Conservation (phyloP, 495 filamentous ascomycete genomes). For the Recurvomyces mirabilis region DNA sequence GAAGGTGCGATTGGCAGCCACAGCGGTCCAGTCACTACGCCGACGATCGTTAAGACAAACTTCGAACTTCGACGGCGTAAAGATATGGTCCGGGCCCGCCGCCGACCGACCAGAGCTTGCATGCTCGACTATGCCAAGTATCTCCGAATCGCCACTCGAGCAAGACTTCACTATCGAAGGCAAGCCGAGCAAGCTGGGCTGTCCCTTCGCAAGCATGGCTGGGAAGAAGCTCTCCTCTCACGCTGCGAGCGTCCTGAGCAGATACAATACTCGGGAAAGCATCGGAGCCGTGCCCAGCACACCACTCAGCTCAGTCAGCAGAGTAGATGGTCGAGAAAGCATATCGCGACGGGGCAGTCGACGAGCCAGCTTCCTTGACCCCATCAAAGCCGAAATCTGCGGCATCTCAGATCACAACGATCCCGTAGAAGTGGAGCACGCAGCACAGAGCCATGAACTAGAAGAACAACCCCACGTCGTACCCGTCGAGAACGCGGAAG, state of each 20-base stretch:
- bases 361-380: constrained; percentile 17
- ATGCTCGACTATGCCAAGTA: constrained; percentile 30
- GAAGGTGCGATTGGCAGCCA: background rate
- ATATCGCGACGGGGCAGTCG: constrained; percentile 5
- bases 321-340: constrained; percentile 15
- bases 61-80: constrained; percentile 19
- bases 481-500: constrained; percentile 14
- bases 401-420: constrained; percentile 13
- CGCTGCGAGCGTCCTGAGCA: constrained; percentile 18
- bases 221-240: constrained; percentile 18
- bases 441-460: background rate
- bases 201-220: constrained; percentile 43
- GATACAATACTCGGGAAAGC: constrained; percentile 12
- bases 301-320: constrained; percentile 14
- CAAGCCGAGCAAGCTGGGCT: constrained; percentile 48
- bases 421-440: constrained; percentile 5
- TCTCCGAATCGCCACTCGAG: constrained; percentile 45
- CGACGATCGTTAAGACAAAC: no score
- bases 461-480: background rate
- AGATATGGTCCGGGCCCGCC: constrained; percentile 35
- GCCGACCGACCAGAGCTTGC: constrained; percentile 31
- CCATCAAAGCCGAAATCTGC: constrained; percentile 21
- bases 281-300: constrained; percentile 33
- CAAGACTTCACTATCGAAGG: constrained; percentile 55
- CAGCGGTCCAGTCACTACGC: constrained; percentile 1